Evolutionary conservation across 192 early-diverging fungal genomes (phyloP), one percentile per base, ranked within the genome.

Genomic region (Coemansia sp.): DNA sequence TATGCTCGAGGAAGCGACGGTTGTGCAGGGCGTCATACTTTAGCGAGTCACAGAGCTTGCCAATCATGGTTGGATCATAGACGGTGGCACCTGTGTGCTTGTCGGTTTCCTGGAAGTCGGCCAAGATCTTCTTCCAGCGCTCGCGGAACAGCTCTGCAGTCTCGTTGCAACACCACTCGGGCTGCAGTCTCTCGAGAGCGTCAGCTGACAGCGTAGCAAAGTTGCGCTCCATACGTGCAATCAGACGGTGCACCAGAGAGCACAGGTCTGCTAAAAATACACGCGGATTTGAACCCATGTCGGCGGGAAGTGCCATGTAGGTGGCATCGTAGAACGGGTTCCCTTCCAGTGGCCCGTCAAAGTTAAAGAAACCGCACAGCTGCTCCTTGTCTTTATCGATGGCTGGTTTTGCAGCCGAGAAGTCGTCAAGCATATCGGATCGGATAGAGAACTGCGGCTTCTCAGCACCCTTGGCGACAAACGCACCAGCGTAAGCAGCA

Each of bases 11-110:
- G 64, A 95, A 96, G 24, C 76, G 67, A 18, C 95, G 85, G 65
- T 98, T 98, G 64, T 98, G 96, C 43, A 98, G 67, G n/a, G 95
- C 87, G 60, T 98, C 96, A 60, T 94, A 96, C 63, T 98, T 98
- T 19, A 96, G 72, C 30, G 94, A 94, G 64, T 98, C 96, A 62
- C 96, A 96, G 7, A 98, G 78, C 61, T 95, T 91, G 13, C 92
- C 92, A 7, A 93, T 86, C 64, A 93, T 93, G 30, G 91, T 89
- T 0, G 93, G 91, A 55, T 90, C 88, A 63, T 84, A 87, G 81
- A 80, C 19, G 59, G 74, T 57, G 65, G 61, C 2, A 15, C 57
- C 55, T 11, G 56, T 24, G 13, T 56, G 23, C 40, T 61, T 57
- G 9, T 67, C 61, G 44, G 60, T 56, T 2, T 59, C 78, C 80